Base-by-base conservation (phyloP, 164 flowering plant species). In the Akebia trifoliata region DNA sequence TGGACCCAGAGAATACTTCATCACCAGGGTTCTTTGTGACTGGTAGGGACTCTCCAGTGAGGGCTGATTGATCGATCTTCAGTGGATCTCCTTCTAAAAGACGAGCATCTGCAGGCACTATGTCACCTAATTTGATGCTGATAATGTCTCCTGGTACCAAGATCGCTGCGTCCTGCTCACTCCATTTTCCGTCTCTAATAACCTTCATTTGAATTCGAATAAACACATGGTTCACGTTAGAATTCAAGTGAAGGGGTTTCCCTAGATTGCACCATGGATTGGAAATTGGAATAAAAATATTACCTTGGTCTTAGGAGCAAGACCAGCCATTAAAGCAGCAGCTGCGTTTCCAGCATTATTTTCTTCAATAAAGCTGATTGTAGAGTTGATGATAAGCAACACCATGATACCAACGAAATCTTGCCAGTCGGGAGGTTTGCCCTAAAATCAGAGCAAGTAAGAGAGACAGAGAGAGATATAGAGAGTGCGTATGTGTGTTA, bases 101-200 rank as follows among this genome's bases (percentile, higher is more conserved):
- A 3, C 72, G 68, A 48, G 72, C 72, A 47, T 69, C 72, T 0
- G 72, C 72, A 0, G 72, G 72, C 9, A 69, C 65, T 15, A 69
- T 69, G 49, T 69, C 72, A 7, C 72, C 72, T 21, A 69, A 34
- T 20, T 69, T 69, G 56, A 69, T 69, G 72, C 72, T 69, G 8
- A 69, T 69, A 11, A 69, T 48, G 22, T 69, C 73, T 11, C 69
- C 69, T 0, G 73, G 69, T 6, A 69, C 73, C 29, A 69, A 46
- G 18, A 69, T 69, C 4, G 69, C 46, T 8, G 73, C 69, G 3
- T 69, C 73, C 31, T 69, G 69, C 62, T 69, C 73, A 22, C 61
- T 40, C 73, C 73, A 69, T 45, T 39, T 59, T 32, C 73, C 69
- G 24, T 69, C 73, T 56, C 73, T 60, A 28, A 69, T 54, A 9